Evolutionary conservation across 2,329 filamentous ascomycete species (phyloP).

Genomic region (Catunica adiposa): DNA sequence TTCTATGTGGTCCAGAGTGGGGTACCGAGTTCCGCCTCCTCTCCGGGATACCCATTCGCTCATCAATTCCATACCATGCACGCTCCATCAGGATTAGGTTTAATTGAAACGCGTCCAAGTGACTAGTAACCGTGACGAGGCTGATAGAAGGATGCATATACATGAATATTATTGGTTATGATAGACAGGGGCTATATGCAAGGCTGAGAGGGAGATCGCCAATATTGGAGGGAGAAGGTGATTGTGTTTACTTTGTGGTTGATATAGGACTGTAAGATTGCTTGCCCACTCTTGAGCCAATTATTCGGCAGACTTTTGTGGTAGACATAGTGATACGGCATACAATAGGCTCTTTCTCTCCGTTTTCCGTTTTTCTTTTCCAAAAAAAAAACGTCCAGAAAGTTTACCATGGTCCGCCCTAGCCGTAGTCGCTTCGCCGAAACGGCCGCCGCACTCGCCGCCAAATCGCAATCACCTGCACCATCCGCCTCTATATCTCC

Average conservation of each 20-base stretch:
- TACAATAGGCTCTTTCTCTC: no score
- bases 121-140: conserved; percentile 2
- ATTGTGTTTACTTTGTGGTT: not conserved
- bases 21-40: no score
- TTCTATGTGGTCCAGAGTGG: not conserved
- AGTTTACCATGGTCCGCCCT: conserved; percentile 11
- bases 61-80: no score
- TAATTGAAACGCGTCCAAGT: conserved; percentile 11
- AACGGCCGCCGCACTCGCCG: not conserved
- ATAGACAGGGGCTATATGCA: not conserved
- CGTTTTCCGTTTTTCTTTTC: no score
- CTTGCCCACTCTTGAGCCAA: no score
- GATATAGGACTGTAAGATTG: not conserved
- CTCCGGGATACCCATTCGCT: no score
- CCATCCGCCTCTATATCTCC: conserved; percentile 2
- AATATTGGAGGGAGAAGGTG: not conserved
- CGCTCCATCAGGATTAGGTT: no score
- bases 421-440: conserved; percentile 10
- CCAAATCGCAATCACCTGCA: conserved; percentile 1
- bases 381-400: no score
- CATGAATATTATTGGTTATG: not conserved
- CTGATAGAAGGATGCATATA: not conserved
- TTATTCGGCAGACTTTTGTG: no score
- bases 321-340: no score
- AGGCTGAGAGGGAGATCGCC: conserved; percentile 1